These are phyloP conservation scores for Termitomyces sp. DNA, from an alignment of 768 basidiomycete species.

Conservation along the genomic window DNA sequence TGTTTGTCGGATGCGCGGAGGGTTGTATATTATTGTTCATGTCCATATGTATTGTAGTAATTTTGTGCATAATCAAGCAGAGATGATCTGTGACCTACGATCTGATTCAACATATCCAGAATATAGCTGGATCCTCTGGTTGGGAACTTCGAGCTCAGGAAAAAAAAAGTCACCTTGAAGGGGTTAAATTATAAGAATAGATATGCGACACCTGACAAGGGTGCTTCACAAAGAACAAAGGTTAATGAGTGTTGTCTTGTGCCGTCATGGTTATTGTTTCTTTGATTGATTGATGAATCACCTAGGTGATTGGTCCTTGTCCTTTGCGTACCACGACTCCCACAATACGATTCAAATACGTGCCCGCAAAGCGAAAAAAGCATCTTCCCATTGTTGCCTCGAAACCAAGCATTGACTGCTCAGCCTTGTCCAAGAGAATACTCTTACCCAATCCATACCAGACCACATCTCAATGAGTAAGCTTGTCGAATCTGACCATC, in stretches of 20 bases:
- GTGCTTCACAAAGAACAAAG: constrained; percentile 1
- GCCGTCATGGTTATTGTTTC: not conserved
- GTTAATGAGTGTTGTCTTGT: not conserved
- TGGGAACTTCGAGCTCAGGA: not conserved
- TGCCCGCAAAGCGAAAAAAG: too few relatives aligned
- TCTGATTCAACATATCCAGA: too few relatives aligned
- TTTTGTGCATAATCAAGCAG: constrained; percentile 2
- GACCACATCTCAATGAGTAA: not conserved
- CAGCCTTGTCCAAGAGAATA: not conserved
- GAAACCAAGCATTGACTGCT: not conserved
- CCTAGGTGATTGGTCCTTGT: constrained; percentile 6
- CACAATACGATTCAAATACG: not conserved
- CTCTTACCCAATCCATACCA: not conserved
- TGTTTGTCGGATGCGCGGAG: not conserved
- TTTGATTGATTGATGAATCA: not conserved
- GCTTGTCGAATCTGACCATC: not conserved
- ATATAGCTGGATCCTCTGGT: not conserved
- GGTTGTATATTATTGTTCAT: constrained; percentile 11
- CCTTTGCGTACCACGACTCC: not conserved
- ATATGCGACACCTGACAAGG: not conserved
- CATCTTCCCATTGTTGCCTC: not conserved
- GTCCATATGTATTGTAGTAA: constrained; percentile 10
- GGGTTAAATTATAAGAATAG: not conserved
- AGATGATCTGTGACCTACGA: not conserved
- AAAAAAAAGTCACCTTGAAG: not conserved